Percentiles rank a stretch among this genome's conserved stretches.
These are phyloP conservation scores for Quercus dentata DNA, from an alignment of 306 rosid species.

Conservation along the genomic window DNA sequence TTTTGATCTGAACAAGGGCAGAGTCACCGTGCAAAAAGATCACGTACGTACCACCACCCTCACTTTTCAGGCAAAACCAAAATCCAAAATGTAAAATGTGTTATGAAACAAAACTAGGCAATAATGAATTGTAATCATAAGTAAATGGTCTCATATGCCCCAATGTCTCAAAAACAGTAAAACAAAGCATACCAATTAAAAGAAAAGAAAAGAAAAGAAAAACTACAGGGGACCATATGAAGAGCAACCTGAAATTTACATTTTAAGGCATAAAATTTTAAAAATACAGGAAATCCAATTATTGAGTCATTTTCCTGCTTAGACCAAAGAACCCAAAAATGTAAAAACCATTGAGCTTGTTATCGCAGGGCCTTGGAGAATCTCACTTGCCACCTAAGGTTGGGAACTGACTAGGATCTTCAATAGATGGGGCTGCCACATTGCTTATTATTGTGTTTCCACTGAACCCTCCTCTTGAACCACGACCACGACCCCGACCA, in stretches of 20 bases:
- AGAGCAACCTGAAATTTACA: conserved; percentile 55
- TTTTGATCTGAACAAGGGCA: neutral
- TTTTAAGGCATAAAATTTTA: conserved; percentile 20
- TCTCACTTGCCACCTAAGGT: conserved; percentile 90
- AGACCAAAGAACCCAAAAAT: conserved; percentile 56
- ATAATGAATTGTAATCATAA: conserved; percentile 4
- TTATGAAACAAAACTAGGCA: conserved; percentile 37
- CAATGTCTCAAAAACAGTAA: conserved; percentile 18
- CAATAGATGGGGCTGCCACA: conserved; percentile 64
- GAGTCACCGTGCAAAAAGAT: neutral
- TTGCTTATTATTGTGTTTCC: conserved; percentile 42
- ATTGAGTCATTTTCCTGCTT: conserved; percentile 45
- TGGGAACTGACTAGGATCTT: conserved; percentile 93
- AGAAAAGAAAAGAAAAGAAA: neutral
- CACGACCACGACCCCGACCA: conserved; percentile 77
- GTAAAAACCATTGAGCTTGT: conserved; percentile 21
- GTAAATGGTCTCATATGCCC: conserved; percentile 37
- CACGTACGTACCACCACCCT: neutral
- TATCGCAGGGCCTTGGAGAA: conserved; percentile 26
- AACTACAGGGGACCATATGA: conserved; percentile 27
- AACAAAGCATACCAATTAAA: conserved; percentile 5
- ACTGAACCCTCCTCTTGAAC: conserved; percentile 52
- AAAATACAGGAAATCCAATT: conserved; percentile 44
- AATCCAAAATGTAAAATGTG: conserved; percentile 21
- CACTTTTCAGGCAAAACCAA: conserved; percentile 32